Base-by-base conservation (phyloP, 257 asterid genomes). In the Solanum stenotomum region DNA sequence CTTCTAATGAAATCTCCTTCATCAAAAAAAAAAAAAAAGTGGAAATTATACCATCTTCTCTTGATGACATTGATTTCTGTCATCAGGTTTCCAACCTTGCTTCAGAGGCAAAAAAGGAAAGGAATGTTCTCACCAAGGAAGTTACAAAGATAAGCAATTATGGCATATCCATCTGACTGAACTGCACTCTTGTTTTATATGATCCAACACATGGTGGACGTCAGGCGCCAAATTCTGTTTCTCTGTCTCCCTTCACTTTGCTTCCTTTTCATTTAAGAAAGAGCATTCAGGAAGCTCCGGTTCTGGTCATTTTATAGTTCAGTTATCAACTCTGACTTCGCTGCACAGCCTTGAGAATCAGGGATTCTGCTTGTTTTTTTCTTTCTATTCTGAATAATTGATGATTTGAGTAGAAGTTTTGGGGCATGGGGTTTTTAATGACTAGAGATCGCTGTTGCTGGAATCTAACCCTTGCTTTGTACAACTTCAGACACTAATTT, bases 71-170 rank as follows among this genome's bases (percentile, higher is more conserved):
- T 81, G 84, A 38, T 70, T 85, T 87, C 12, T 56, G 65, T 37
- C 42, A 87, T 78, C 83, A 95, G 99, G 99, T 97, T 75, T 88
- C 92, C n/a, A 91, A 87, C 87, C 91, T 97, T 77, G 98, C 94
- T 83, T 93, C 95, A 84, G 98, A 94, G 92, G 97, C 91, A 34
- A 95, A 92, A 91, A 91, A 89, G 74, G 98, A 96, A 91, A 93
- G 95, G 89, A 92, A 87, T 65, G 89, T 89, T 72, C 92, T 97
- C 85, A 89, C 93, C 89, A 96, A 93, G 94, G 98, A 97, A 94
- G 97, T 97, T 49, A 87, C 93, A 22, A 96, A 95, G 93, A 97
- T 97, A 88, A 97, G 94, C 95, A 95, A 97, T 75, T 93, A 94
- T 72, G 98, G 99, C 89, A 95, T 95, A 74, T 96, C 98, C 15